phyloP scores from a whole-genome alignment of 169 alveolate genomes.

The Eimeria tenella region DNA sequence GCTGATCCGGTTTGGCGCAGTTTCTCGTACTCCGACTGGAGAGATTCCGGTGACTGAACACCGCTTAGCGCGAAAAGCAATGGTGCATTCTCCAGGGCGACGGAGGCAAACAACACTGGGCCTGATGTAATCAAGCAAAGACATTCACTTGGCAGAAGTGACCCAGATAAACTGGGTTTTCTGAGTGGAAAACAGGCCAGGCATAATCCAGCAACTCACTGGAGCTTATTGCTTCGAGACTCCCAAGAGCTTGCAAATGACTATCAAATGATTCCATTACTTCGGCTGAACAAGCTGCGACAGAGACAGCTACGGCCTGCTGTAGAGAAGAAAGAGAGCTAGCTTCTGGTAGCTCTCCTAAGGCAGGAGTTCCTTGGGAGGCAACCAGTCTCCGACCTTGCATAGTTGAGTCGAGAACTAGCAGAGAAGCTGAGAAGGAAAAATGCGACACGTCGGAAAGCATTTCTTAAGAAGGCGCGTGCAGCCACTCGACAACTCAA shows the following conservation, averaged over 20 bases:
- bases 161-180: background rate
- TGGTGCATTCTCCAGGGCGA: constrained; percentile 50
- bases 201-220: background rate
- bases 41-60: background rate
- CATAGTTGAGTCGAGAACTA: constrained; percentile 19
- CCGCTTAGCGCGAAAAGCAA: constrained; percentile 39
- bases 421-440: constrained; percentile 16
- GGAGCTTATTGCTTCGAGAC: constrained; percentile 5
- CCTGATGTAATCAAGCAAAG: constrained; percentile 4
- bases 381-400: constrained; percentile 3
- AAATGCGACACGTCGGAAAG: background rate
- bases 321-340: constrained; percentile 15
- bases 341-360: background rate
- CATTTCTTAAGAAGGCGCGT: too few species aligned
- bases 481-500: too few species aligned
- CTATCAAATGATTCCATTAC: background rate
- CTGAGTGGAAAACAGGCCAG: background rate
- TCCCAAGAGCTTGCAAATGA: constrained; percentile 58
- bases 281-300: background rate
- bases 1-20: constrained; percentile 31
- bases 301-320: background rate
- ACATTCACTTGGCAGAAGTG: background rate
- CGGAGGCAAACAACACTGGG: constrained; percentile 35
- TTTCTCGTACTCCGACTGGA: background rate
- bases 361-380: background rate